phyloP scores from a whole-genome alignment of 257 asterid species.

The Linaria vulgaris region DNA sequence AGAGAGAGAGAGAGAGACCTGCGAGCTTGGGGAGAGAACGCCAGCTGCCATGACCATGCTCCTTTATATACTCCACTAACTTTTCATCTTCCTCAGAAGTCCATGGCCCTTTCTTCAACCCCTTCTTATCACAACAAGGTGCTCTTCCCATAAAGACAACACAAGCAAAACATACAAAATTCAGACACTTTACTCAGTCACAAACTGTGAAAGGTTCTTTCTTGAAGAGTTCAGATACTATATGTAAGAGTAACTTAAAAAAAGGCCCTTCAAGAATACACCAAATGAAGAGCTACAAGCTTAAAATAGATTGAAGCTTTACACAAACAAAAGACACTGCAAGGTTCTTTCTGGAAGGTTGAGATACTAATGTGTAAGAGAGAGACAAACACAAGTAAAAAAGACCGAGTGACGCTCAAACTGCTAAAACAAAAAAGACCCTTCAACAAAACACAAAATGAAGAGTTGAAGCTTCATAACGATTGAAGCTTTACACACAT shows the following conservation, averaged over 20 bases:
- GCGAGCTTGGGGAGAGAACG: conserved; percentile 84
- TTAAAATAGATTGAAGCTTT: too few relatives aligned
- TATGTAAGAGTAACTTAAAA: too few relatives aligned
- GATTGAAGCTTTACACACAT: too few relatives aligned
- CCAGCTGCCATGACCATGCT: conserved; percentile 95
- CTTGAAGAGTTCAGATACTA: too few relatives aligned
- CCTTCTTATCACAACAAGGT: conserved; percentile 90
- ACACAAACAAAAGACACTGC: too few relatives aligned
- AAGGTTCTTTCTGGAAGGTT: conserved; percentile 7
- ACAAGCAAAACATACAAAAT: conserved; percentile 17
- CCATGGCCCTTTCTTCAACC: conserved; percentile 95
- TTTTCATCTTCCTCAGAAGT: conserved; percentile 87
- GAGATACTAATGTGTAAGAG: neutral
- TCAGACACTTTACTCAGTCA: too few relatives aligned
- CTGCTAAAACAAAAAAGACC: too few relatives aligned
- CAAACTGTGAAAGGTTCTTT: neutral
- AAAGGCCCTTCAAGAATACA: too few relatives aligned
- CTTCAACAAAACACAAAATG: too few relatives aligned
- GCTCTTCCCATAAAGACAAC: conserved; percentile 72
- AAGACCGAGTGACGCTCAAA: neutral
- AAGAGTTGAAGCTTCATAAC: too few relatives aligned
- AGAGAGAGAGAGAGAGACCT: conserved; percentile 36
- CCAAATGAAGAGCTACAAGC: too few relatives aligned
- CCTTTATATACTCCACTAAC: conserved; percentile 60
- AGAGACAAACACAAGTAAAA: too few relatives aligned